These are phyloP conservation scores for Hypoxylon sp. DNA, from an alignment of 2,329 filamentous ascomycete species.

Conservation along the genomic window DNA sequence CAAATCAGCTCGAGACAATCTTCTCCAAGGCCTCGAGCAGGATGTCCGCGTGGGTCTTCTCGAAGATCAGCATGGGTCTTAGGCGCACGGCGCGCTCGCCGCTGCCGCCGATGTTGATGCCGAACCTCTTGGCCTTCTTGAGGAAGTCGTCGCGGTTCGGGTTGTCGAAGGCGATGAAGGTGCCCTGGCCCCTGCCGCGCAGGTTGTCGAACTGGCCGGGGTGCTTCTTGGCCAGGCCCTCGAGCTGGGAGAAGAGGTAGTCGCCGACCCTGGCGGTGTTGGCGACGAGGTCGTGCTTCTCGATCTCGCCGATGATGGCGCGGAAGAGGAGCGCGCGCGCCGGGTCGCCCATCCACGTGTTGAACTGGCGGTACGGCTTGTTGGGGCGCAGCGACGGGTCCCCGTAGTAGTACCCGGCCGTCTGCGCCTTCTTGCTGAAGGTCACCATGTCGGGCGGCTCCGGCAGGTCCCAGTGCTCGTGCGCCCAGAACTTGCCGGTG, in stretches of 20 bases:
- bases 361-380: conserved; percentile 95
- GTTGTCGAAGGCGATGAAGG: conserved; percentile 92
- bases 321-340: conserved; percentile 85
- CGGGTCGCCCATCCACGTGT: conserved; percentile 97
- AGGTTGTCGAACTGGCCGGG: conserved; percentile 83
- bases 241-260: conserved; percentile 78
- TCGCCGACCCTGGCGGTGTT: conserved; percentile 80
- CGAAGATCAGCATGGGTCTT: conserved; percentile 90
- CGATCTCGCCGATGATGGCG: conserved; percentile 83
- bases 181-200: conserved; percentile 86
- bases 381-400: conserved; percentile 83
- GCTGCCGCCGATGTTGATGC: conserved; percentile 87
- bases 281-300: conserved; percentile 78
- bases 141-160: conserved; percentile 82
- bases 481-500: conserved; percentile 95
- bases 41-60: conserved; percentile 89
- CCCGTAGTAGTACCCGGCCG: conserved; percentile 90
- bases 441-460: conserved; percentile 91
- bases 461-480: conserved; percentile 89
- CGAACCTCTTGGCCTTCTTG: conserved; percentile 77
- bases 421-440: conserved; percentile 95
- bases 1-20: conserved; percentile 61
- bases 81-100: conserved; percentile 79
- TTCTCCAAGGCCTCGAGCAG: conserved; percentile 81
- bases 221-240: conserved; percentile 72